These are phyloP conservation scores for Wickerhamomyces tratensis DNA, from an alignment of 805 yeast species.

Conservation along the genomic window DNA sequence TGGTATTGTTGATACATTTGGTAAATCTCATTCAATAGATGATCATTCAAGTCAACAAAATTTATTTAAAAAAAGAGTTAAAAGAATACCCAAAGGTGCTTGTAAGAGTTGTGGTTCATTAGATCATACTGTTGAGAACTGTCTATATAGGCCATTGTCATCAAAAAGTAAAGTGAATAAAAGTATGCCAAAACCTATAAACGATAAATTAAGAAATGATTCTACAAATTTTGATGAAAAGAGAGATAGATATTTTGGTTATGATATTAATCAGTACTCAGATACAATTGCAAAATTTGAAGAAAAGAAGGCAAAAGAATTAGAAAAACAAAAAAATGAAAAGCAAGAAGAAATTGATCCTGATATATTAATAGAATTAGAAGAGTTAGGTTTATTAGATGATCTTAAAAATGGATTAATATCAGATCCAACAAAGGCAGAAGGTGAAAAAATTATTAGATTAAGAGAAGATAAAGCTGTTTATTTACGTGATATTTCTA, in stretches of 20 bases:
- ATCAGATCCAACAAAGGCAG: constrained; percentile 20
- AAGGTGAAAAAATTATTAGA: constrained; percentile 38
- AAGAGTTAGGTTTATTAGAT: constrained; percentile 27
- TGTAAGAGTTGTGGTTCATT: constrained; percentile 14
- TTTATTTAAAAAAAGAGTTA: too few relatives aligned
- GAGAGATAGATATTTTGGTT: constrained; percentile 79
- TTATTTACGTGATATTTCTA: constrained; percentile 40
- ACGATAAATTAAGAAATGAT: neutral
- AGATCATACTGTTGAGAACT: neutral
- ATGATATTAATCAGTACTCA: constrained; percentile 53
- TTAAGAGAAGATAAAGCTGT: constrained; percentile 72
- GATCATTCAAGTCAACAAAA: too few relatives aligned
- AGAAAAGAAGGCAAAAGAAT: constrained; percentile 16
- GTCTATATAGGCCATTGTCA: neutral
- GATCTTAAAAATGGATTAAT: neutral
- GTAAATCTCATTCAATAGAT: constrained; percentile 6
- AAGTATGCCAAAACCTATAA: too few relatives aligned
- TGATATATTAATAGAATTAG: constrained; percentile 33
- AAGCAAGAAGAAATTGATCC: constrained; percentile 21
- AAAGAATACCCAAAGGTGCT: constrained; percentile 14
- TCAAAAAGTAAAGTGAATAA: too few relatives aligned
- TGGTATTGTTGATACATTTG: constrained; percentile 44
- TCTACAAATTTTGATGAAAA: constrained; percentile 48
- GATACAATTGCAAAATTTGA: constrained; percentile 38
- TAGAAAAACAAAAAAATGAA: constrained; percentile 6